Evolutionary conservation across 78 protist species (phyloP).

Genomic region (Pigoraptor vietnamica): DNA sequence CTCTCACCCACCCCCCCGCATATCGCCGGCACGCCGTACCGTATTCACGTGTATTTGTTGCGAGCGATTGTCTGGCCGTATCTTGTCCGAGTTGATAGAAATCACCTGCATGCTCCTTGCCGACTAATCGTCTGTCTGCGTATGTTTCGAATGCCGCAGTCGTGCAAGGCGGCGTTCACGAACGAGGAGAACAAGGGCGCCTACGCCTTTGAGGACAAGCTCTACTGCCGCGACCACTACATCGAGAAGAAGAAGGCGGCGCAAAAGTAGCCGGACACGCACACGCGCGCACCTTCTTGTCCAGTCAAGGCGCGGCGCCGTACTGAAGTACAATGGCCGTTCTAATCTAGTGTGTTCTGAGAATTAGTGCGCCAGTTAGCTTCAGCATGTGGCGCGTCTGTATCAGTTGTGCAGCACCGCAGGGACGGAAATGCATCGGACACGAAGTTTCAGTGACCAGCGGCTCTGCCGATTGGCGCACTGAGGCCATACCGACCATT

Average conservation of each 20-base stretch:
- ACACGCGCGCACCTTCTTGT: no score
- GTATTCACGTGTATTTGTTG: background rate
- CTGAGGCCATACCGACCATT: no score
- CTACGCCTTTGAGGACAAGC: background rate
- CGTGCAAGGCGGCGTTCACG: background rate
- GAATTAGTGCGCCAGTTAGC: no score
- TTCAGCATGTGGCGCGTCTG: no score
- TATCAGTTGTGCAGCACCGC: no score
- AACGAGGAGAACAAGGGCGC: background rate
- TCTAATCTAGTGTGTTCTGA: no score
- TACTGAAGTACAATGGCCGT: no score
- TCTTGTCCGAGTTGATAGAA: background rate
- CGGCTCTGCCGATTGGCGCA: no score
- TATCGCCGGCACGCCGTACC: slow-evolving; percentile 36
- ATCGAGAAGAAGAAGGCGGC: background rate
- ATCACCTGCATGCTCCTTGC: background rate
- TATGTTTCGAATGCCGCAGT: background rate
- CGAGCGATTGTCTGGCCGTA: slow-evolving; percentile 7
- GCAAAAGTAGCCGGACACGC: background rate
- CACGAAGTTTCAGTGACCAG: no score
- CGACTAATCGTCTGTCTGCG: background rate
- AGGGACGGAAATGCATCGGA: no score
- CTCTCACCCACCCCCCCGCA: no score
- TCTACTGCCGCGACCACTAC: background rate
- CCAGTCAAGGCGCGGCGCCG: no score